Conservation (phyloP, 495 filamentous ascomycete species). For the Usnea hakonensis region DNA sequence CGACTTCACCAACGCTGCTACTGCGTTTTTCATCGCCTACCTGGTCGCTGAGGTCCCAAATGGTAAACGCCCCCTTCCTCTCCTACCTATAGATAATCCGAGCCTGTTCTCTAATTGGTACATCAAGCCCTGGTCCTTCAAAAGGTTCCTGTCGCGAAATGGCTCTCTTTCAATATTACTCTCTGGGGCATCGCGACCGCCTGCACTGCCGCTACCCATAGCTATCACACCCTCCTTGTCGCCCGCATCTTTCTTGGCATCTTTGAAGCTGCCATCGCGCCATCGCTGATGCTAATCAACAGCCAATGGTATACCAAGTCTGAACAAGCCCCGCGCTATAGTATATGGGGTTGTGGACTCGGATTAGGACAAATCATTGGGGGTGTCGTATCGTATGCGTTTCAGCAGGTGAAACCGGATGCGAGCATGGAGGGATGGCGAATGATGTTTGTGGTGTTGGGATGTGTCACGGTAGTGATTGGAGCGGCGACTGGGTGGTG, state of each 20-base stretch:
- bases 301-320: constrained; percentile 55
- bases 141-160: constrained; percentile 47
- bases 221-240: constrained; percentile 38
- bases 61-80: constrained; percentile 25
- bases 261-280: constrained; percentile 57
- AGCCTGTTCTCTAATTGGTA: neutral
- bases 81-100: neutral
- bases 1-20: constrained; percentile 48
- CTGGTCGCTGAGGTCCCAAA: constrained; percentile 47
- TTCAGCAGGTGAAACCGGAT: constrained; percentile 44
- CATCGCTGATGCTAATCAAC: constrained; percentile 44
- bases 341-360: constrained; percentile 58
- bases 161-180: constrained; percentile 46
- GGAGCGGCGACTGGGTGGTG: constrained; percentile 43
- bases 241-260: constrained; percentile 54
- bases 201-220: constrained; percentile 45
- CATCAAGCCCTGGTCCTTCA: constrained; percentile 37
- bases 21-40: constrained; percentile 50
- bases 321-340: constrained; percentile 55
- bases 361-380: constrained; percentile 58
- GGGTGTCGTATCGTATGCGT: constrained; percentile 52
- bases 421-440: constrained; percentile 47
- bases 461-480: constrained; percentile 47
- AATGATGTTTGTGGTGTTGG: constrained; percentile 57
- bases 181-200: constrained; percentile 54